Conservation (phyloP, 2,329 filamentous ascomycete species). For the Xylaria multiplex region DNA sequence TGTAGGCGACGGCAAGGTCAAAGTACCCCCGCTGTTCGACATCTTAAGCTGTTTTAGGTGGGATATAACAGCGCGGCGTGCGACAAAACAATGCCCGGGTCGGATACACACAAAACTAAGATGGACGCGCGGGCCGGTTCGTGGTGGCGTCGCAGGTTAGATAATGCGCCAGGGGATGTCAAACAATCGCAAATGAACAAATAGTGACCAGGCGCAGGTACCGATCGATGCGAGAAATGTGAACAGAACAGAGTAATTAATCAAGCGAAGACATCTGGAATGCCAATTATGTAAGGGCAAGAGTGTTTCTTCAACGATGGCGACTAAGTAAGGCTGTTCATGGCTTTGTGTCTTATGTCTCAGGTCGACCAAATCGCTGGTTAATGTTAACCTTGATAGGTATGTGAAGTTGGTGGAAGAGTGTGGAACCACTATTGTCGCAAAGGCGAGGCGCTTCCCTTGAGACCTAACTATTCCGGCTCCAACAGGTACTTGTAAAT, state of each 20-base stretch:
- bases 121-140: conserved; percentile 19
- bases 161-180: conserved; percentile 34
- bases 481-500: conserved; percentile 16
- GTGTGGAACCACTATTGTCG: conserved; percentile 23
- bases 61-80: conserved; percentile 24
- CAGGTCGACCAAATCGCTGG: conserved; percentile 22
- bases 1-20: conserved; percentile 88
- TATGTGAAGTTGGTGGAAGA: conserved; percentile 22
- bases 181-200: conserved; percentile 39
- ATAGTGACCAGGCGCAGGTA: conserved; percentile 32
- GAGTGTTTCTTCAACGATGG: conserved; percentile 43
- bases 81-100: conserved; percentile 30
- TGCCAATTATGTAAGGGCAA: conserved; percentile 47
- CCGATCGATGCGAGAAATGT: conserved; percentile 42
- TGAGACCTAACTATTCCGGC: conserved; percentile 21
- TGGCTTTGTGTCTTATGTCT: conserved; percentile 30
- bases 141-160: conserved; percentile 34
- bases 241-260: conserved; percentile 39
- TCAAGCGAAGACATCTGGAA: conserved; percentile 45
- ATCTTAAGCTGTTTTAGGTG: conserved; percentile 37
- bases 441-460: conserved; percentile 22
- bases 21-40: conserved; percentile 65
- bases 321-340: conserved; percentile 36
- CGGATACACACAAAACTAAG: conserved; percentile 19
- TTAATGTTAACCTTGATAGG: conserved; percentile 9